Base-by-base conservation (phyloP, 805 yeast species). In the Candida xiaguanensis region DNA sequence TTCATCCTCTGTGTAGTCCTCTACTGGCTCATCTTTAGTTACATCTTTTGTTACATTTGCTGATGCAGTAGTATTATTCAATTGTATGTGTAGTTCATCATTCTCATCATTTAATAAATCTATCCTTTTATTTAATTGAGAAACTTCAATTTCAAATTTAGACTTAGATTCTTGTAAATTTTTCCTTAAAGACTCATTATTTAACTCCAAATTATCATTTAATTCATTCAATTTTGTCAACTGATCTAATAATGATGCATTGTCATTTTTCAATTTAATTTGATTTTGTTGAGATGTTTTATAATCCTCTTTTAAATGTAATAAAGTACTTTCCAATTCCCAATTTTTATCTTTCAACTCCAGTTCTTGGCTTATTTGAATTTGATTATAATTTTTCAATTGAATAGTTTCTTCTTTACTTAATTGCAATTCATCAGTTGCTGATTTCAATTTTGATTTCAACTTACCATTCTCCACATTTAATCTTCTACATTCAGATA, bases 21-120 rank as follows among this genome's bases (percentile, higher is more conserved):
- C 26, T 15, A 15, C 9, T 4, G n/a, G n/a, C 13, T 34, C 33
- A n/a, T 26, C 33, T 11, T 17, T 19, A 11, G 12, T 23, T 11
- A 17, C 17, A 20, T 35, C 28, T 15, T 12, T 16, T 5, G 30
- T 28, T n/a, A 35, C 25, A 15, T 8, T 25, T n/a, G n/a, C 16
- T 13, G 25, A 9, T 12, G 38, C 12, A 11, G 31, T 15, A 3
- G 15, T 18, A 12, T 29, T 30, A 14, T 26, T 12, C 14, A 64
- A 37, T 36, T 71, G 65, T 44, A 63, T 56, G 50, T 72, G 77
- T 39, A 82, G 62, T 16, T 67, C 65, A 46, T 80, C 85, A 57
- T 83, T 83, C 52, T 82, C 89, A 49, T 81, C 83, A 53, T 83
- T 84, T 44, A 84, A 61, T 34, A 76, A 81, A 23, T 70, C 72